Conservation (phyloP, 1,139 yeast genomes). For the Kurtzmaniella quercitrusa region DNA sequence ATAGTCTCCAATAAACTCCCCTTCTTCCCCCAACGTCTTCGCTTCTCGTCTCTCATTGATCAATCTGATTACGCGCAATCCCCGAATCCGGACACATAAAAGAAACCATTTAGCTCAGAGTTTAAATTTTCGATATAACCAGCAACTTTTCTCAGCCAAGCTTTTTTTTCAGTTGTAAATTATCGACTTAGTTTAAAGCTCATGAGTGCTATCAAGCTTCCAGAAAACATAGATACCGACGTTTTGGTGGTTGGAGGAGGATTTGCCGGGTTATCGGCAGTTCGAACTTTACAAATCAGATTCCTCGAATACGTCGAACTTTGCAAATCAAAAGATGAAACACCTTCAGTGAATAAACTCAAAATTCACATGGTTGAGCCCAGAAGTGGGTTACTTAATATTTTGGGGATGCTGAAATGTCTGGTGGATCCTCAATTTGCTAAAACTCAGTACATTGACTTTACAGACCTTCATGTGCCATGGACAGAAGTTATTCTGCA, state of each 20-base stretch:
- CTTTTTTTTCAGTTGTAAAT: background rate
- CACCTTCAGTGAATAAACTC: constrained; percentile 11
- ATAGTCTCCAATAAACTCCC: too few relatives aligned
- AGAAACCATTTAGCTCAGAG: background rate
- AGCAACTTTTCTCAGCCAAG: background rate
- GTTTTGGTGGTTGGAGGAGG: constrained; percentile 51
- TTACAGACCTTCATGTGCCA: constrained; percentile 24
- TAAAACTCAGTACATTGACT: constrained; percentile 35
- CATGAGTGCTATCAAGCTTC: background rate
- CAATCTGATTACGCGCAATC: background rate
- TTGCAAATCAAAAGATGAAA: constrained; percentile 2
- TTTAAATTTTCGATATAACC: background rate
- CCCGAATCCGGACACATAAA: background rate
- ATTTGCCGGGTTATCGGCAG: constrained; percentile 45
- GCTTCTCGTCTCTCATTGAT: background rate
- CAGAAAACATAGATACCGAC: constrained; percentile 17
- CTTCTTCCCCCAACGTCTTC: too few relatives aligned
- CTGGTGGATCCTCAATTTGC: constrained; percentile 47
- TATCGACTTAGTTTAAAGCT: background rate
- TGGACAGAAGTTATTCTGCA: constrained; percentile 25
- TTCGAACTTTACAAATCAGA: constrained; percentile 30
- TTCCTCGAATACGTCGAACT: constrained; percentile 11
- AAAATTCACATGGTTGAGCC: constrained; percentile 48
- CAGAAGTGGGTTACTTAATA: constrained; percentile 47
- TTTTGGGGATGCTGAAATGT: constrained; percentile 48